Conservation (phyloP, 2,329 filamentous ascomycete species). For the Thelonectria discophora region DNA sequence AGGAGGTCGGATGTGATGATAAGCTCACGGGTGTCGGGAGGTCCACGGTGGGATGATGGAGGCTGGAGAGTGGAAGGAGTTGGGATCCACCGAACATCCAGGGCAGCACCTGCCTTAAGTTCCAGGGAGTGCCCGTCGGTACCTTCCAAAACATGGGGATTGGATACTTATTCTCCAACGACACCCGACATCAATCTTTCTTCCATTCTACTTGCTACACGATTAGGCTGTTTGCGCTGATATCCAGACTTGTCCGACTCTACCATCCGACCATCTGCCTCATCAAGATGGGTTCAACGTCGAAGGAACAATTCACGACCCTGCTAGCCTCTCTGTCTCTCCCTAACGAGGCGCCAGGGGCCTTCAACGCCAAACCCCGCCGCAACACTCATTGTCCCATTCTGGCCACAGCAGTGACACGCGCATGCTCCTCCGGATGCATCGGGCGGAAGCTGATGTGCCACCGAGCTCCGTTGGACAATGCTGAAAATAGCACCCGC, state of each 20-base stretch:
- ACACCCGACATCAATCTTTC: no score
- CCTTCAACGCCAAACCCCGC: background rate
- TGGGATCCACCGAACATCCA: background rate
- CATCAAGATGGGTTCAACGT: background rate
- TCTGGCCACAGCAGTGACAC: background rate
- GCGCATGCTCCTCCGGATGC: background rate
- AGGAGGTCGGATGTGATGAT: background rate
- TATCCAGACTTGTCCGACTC: no score
- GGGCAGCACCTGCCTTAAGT: no score
- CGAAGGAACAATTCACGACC: background rate
- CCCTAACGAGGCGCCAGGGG: background rate
- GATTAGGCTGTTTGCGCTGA: no score
- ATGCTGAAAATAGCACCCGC: slow-evolving; percentile 9
- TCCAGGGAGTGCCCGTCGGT: background rate
- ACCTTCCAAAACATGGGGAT: background rate
- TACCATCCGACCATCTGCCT: no score
- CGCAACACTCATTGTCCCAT: background rate
- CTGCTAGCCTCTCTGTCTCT: background rate
- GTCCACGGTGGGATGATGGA: background rate
- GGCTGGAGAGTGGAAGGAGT: background rate
- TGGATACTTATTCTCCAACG: background rate
- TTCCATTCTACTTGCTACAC: no score
- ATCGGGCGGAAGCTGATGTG: background rate
- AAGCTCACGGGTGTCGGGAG: slow-evolving; percentile 7
- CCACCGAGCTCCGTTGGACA: background rate